Evolutionary conservation across 306 rosid genomes (phyloP).

Genomic region (Rubus parviflorus): DNA sequence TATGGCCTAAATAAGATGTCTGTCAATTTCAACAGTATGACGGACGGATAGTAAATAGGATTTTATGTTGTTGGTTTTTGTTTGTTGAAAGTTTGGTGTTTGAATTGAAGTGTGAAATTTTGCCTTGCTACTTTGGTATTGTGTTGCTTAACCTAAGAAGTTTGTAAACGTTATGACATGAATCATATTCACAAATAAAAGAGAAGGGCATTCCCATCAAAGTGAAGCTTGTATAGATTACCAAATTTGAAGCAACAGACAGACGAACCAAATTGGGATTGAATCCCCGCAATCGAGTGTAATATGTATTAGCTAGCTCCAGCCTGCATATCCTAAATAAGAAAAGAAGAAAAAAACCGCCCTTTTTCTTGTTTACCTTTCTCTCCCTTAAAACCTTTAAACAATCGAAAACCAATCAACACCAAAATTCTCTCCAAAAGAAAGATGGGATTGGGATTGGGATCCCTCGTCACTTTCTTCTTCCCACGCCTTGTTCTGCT

Average conservation of each 20-base stretch:
- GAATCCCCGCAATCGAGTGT: too few relatives aligned
- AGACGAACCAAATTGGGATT: too few relatives aligned
- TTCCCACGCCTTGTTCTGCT: not conserved
- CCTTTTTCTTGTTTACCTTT: not conserved
- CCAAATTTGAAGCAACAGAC: too few relatives aligned
- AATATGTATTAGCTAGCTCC: not conserved
- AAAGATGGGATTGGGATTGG: not conserved
- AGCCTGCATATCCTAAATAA: not conserved
- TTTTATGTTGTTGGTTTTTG: not conserved
- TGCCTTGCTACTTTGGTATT: too few relatives aligned
- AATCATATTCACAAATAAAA: too few relatives aligned
- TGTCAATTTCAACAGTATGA: not conserved
- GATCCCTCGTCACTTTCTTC: not conserved
- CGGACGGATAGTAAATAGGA: too few relatives aligned
- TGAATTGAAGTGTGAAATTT: not conserved
- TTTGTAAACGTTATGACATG: too few relatives aligned
- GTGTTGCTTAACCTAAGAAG: too few relatives aligned
- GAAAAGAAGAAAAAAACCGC: too few relatives aligned
- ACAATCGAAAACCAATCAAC: not conserved
- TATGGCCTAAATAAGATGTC: not conserved
- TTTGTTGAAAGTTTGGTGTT: not conserved
- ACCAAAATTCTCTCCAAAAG: not conserved
- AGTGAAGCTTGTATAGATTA: too few relatives aligned
- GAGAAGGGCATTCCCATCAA: too few relatives aligned
- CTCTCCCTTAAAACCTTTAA: constrained; percentile 5